phyloP scores from a whole-genome alignment of 2,329 filamentous ascomycete genomes.

The Neofusicoccum ribis region DNA sequence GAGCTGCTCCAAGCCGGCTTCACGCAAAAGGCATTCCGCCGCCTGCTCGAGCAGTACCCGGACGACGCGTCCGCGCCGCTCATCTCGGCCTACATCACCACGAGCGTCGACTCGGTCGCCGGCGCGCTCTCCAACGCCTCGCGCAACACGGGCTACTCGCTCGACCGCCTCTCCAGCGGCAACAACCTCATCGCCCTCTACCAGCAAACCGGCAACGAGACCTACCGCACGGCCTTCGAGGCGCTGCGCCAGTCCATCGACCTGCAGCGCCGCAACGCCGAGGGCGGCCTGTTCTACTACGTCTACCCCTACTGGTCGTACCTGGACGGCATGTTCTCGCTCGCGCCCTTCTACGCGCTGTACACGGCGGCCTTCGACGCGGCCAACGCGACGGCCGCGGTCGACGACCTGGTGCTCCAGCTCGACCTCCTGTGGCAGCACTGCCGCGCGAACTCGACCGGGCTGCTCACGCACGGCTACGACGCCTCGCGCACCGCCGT shows the following conservation, averaged over 20 bases:
- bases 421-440: constrained; percentile 39
- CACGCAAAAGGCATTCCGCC: constrained; percentile 47
- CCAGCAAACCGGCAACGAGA: constrained; percentile 44
- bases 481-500: constrained; percentile 35
- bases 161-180: constrained; percentile 53
- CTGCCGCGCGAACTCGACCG: constrained; percentile 33
- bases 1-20: constrained; percentile 39
- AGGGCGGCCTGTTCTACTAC: constrained; percentile 57
- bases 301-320: constrained; percentile 32
- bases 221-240: constrained; percentile 52
- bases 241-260: constrained; percentile 50
- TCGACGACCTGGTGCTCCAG: constrained; percentile 43
- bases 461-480: constrained; percentile 37
- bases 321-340: constrained; percentile 55
- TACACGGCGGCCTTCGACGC: constrained; percentile 41
- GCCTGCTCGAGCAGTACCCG: constrained; percentile 50
- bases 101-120: constrained; percentile 51
- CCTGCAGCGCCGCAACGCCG: constrained; percentile 50
- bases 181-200: constrained; percentile 55
- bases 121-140: constrained; percentile 38
- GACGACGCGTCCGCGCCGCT: constrained; percentile 44
- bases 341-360: constrained; percentile 39
- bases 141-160: constrained; percentile 23
- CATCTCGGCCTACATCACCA: constrained; percentile 47
- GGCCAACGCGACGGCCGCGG: constrained; percentile 39